These are phyloP conservation scores for Chaetoceros muelleri DNA, from an alignment of 108 stramenopile genomes.

Conservation along the genomic window DNA sequence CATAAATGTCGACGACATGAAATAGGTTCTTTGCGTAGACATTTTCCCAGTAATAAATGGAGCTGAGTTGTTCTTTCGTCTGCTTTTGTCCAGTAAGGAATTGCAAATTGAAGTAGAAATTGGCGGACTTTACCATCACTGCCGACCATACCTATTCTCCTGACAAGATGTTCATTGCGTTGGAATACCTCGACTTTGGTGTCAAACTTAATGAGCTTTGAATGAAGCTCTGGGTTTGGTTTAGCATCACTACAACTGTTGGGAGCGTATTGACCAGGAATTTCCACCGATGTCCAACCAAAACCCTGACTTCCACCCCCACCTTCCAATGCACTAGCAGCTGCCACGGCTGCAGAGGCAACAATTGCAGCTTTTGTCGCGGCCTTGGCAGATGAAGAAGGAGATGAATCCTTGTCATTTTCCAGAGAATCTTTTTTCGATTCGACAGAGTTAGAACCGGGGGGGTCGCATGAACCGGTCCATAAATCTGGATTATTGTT, in stretches of 20 bases:
- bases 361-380: slow-evolving; percentile 13
- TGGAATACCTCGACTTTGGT: slow-evolving; percentile 38
- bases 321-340: slow-evolving; percentile 56
- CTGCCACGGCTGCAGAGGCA: slow-evolving; percentile 44
- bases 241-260: slow-evolving; percentile 45
- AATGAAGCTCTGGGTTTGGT: slow-evolving; percentile 74
- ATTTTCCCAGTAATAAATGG: slow-evolving; percentile 50
- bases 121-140: slow-evolving; percentile 65
- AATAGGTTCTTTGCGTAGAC: slow-evolving; percentile 38
- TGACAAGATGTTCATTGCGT: slow-evolving; percentile 58
- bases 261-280: slow-evolving; percentile 81
- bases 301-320: slow-evolving; percentile 68
- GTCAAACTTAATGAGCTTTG: slow-evolving; percentile 64
- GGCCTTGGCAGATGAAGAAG: neutral
- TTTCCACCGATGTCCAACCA: slow-evolving; percentile 67
- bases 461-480: slow-evolving; percentile 57
- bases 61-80: slow-evolving; percentile 75
- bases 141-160: slow-evolving; percentile 69
- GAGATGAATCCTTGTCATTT: neutral
- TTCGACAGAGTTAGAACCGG: slow-evolving; percentile 12
- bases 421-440: slow-evolving; percentile 17
- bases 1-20: slow-evolving; percentile 47
- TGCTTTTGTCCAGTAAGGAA: slow-evolving; percentile 77
- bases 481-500: slow-evolving; percentile 59
- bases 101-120: slow-evolving; percentile 71